These are phyloP conservation scores for Vickermania spadyakhi DNA, from an alignment of 208 protist species.

Conservation along the genomic window DNA sequence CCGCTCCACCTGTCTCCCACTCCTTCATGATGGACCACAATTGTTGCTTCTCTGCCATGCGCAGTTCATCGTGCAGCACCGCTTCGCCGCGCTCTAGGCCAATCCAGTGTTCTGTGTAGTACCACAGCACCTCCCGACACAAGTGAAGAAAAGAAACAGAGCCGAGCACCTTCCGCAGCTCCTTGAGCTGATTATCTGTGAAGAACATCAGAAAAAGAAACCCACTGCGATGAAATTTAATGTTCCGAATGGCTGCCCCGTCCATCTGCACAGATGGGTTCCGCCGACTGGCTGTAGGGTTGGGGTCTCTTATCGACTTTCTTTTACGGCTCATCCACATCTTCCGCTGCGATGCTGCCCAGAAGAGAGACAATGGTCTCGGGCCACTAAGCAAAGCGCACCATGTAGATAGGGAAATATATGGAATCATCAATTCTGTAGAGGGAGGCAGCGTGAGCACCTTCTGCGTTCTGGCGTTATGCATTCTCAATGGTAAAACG, in stretches of 20 bases:
- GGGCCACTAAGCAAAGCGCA: background rate
- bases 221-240: background rate
- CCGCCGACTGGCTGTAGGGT: too few relatives aligned
- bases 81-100: background rate
- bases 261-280: background rate
- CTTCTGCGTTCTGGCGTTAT: too few relatives aligned
- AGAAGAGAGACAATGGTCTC: background rate
- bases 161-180: conserved; percentile 3
- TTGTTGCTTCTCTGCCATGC: background rate
- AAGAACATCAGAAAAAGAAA: conserved; percentile 1
- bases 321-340: too few relatives aligned
- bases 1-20: background rate
- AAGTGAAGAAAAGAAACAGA: conserved; percentile 9
- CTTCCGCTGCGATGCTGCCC: background rate
- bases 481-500: too few relatives aligned
- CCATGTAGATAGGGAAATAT: background rate
- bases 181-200: background rate
- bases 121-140: background rate
- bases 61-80: background rate
- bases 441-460: too few relatives aligned
- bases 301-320: too few relatives aligned
- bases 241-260: background rate
- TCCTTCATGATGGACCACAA: conserved; percentile 2
- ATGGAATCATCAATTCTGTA: background rate
- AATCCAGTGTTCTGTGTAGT: background rate